phyloP scores from a whole-genome alignment of 2,329 filamentous ascomycete genomes.

The Drechslera avenae region DNA sequence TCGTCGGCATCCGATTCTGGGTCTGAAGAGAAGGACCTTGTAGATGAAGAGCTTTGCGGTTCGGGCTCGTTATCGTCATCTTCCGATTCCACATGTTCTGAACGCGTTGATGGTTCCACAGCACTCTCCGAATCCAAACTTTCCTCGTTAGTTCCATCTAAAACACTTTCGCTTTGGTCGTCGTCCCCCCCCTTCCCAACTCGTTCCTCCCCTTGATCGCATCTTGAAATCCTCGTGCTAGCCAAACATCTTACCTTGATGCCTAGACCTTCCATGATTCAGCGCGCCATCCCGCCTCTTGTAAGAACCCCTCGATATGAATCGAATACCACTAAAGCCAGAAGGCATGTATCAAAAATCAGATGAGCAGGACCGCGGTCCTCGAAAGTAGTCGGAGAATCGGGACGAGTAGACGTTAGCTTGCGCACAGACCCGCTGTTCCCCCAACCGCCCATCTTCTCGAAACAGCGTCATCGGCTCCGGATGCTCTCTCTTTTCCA shows the following conservation, averaged over 20 bases:
- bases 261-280: conserved; percentile 21
- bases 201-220: conserved; percentile 2
- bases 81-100: background rate
- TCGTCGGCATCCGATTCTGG: conserved; percentile 3
- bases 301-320: background rate
- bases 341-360: too few relatives aligned
- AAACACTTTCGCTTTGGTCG: background rate
- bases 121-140: background rate
- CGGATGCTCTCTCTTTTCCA: conserved; percentile 7
- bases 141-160: background rate
- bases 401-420: conserved; percentile 10
- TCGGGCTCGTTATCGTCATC: background rate
- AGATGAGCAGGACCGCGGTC: too few relatives aligned
- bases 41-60: background rate
- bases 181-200: background rate
- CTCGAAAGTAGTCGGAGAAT: background rate
- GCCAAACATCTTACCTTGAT: conserved; percentile 29
- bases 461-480: conserved; percentile 8
- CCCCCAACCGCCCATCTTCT: background rate
- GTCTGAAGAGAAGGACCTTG: conserved; percentile 1
- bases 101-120: background rate
- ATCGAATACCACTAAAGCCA: too few relatives aligned
- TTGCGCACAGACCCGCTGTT: conserved; percentile 31
- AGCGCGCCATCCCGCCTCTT: conserved; percentile 1
- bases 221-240: conserved; percentile 19